A percentile compares a stretch with the other conserved stretches of the same genome.
Conservation (phyloP, 768 basidiomycete species). For the Coprinopsis strossmayeri region DNA sequence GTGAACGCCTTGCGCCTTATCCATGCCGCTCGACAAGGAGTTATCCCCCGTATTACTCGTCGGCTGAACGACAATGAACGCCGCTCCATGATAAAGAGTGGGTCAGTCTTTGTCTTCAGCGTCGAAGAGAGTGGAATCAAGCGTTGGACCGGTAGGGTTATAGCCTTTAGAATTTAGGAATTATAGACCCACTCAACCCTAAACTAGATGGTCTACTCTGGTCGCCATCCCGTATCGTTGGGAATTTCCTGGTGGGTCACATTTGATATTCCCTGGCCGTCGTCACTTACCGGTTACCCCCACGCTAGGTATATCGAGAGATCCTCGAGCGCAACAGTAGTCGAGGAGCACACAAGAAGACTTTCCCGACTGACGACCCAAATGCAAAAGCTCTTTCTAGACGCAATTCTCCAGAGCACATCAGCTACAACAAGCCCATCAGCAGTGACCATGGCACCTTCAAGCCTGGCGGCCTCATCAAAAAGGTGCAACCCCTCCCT, state of each 20-base stretch:
- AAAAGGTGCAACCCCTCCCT: constrained; percentile 47
- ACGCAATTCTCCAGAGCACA: constrained; percentile 35
- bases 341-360: constrained; percentile 42
- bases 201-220: constrained; percentile 55
- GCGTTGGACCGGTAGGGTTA: constrained; percentile 67
- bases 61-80: constrained; percentile 80
- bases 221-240: constrained; percentile 80
- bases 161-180: constrained; percentile 5
- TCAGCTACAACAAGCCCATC: constrained; percentile 27
- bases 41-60: constrained; percentile 78
- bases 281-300: constrained; percentile 1
- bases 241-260: constrained; percentile 69
- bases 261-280: not conserved
- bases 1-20: constrained; percentile 78
- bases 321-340: constrained; percentile 63
- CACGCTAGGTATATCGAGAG: constrained; percentile 69
- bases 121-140: constrained; percentile 87
- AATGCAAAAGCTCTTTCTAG: constrained; percentile 30
- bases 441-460: constrained; percentile 50
- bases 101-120: constrained; percentile 82
- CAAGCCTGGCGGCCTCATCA: constrained; percentile 70
- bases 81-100: constrained; percentile 52
- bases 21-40: constrained; percentile 72
- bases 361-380: constrained; percentile 45
- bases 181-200: constrained; percentile 12